phyloP scores from a whole-genome alignment of 306 rosid genomes.

The Sphenostylis stenocarpa region DNA sequence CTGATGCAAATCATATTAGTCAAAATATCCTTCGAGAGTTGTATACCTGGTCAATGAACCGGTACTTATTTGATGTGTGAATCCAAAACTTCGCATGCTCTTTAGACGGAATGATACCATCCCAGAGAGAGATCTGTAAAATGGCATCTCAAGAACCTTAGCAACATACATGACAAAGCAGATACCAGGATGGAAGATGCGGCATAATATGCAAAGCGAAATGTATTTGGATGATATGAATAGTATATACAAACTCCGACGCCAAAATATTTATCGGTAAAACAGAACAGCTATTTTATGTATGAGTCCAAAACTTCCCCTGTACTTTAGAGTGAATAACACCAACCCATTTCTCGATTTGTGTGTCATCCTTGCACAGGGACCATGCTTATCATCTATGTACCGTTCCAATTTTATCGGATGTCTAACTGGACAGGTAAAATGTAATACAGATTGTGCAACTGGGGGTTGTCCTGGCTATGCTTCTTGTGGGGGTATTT shows the following conservation, averaged over 20 bases:
- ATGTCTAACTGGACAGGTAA: no score
- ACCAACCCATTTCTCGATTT: no score
- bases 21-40: neutral
- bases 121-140: conserved; percentile 92
- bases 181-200: conserved; percentile 6
- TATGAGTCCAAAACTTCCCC: conserved; percentile 74
- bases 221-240: neutral
- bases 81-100: conserved; percentile 78
- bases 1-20: conserved; percentile 14
- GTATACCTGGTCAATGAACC: conserved; percentile 80
- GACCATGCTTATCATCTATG: no score
- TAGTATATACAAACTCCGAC: neutral
- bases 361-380: no score
- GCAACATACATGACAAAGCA: neutral
- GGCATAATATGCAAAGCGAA: conserved; percentile 6
- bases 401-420: no score
- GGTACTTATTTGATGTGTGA: conserved; percentile 87
- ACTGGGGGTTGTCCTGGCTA: no score
- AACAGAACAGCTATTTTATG: conserved; percentile 49
- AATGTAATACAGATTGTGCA: no score
- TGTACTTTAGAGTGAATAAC: conserved; percentile 79
- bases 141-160: conserved; percentile 9
- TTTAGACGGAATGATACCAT: conserved; percentile 83
- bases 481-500: no score
- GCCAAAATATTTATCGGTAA: neutral